Conservation (phyloP, 441 rosid genomes). For the Populus hybrid region DNA sequence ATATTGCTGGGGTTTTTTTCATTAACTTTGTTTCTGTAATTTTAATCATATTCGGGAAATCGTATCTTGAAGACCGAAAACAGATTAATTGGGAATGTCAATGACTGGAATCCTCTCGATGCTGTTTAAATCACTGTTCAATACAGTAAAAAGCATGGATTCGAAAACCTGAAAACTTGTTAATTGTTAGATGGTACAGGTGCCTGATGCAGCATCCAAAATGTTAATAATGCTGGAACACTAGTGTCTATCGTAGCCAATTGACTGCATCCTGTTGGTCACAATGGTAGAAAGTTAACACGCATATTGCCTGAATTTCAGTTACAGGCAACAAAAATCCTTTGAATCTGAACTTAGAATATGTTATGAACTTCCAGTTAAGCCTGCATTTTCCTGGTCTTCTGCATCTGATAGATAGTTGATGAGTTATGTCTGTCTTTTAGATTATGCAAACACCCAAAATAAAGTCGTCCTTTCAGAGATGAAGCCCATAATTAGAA, state of each 20-base stretch:
- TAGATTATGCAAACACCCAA: neutral
- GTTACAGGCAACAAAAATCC: neutral
- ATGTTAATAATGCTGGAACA: neutral
- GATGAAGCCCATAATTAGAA: neutral
- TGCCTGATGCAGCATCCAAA: neutral
- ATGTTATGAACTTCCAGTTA: neutral
- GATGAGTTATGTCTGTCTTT: neutral
- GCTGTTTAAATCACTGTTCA: neutral
- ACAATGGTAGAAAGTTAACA: neutral
- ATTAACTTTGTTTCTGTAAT: too few species aligned
- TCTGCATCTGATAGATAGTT: neutral
- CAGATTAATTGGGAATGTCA: neutral
- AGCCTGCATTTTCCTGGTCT: neutral
- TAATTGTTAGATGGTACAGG: neutral
- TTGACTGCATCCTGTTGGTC: neutral
- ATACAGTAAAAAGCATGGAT: neutral
- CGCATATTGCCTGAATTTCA: neutral
- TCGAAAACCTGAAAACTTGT: neutral
- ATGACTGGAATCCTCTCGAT: neutral
- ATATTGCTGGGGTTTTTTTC: neutral
- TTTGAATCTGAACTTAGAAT: neutral
- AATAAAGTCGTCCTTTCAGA: too few species aligned
- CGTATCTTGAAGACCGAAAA: neutral
- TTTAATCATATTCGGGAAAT: neutral
- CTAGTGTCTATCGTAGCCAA: neutral